Percentiles rank a stretch among this genome's conserved stretches.
These are phyloP conservation scores for Eucalyptus regnans DNA, from an alignment of 345 rosid genomes.

Conservation along the genomic window DNA sequence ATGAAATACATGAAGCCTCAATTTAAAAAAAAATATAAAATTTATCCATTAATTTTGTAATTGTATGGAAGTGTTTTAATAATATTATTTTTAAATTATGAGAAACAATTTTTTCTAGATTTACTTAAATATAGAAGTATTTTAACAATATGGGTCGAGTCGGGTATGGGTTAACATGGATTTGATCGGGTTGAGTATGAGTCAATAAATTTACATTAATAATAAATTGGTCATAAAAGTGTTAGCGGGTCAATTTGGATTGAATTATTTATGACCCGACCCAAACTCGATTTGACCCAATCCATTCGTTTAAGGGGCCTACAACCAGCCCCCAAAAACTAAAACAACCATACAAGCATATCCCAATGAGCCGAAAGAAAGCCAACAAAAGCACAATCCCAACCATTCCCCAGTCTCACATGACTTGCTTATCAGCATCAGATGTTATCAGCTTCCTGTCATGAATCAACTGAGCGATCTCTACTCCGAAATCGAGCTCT, in stretches of 20 bases:
- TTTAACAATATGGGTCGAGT: accelerated
- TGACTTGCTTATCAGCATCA: background rate
- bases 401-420: background rate
- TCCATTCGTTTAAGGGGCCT: accelerated
- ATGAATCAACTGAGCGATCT: background rate
- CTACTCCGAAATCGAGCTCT: background rate
- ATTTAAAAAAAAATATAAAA: too few species aligned
- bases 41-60: too few species aligned
- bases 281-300: accelerated
- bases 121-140: accelerated
- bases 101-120: too few species aligned
- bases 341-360: background rate
- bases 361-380: background rate
- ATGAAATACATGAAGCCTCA: too few species aligned
- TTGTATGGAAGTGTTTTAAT: too few species aligned
- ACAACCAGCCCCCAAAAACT: background rate
- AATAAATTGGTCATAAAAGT: too few species aligned
- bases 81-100: too few species aligned
- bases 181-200: accelerated
- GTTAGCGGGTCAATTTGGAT: accelerated
- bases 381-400: background rate
- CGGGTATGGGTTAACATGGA: accelerated
- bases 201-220: too few species aligned
- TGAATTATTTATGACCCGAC: accelerated
- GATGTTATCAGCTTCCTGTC: background rate